Evolutionary conservation across 2,329 filamentous ascomycete species (phyloP).

Genomic region (Aspergillus eucalypticola): DNA sequence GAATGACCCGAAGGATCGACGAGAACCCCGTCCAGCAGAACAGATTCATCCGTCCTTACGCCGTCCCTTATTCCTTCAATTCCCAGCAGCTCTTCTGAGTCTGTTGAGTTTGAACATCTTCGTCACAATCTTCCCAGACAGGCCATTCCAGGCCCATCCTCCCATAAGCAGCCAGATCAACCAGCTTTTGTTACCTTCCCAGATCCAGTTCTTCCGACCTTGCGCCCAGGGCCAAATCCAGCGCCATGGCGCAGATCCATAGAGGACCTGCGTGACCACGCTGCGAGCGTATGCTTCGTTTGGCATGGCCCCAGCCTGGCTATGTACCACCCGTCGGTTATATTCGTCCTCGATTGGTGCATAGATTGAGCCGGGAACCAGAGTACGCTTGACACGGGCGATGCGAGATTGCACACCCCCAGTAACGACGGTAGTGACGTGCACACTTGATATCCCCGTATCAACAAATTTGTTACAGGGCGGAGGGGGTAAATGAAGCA

Average conservation of each 20-base stretch:
- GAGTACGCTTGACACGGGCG: conserved; percentile 51
- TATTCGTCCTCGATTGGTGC: conserved; percentile 55
- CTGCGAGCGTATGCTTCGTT: conserved; percentile 55
- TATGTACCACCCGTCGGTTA: conserved; percentile 53
- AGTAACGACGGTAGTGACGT: conserved; percentile 57
- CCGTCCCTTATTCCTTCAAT: conserved; percentile 2
- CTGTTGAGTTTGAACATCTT: conserved; percentile 56
- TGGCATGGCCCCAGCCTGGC: conserved; percentile 55
- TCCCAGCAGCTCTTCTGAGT: conserved; percentile 34
- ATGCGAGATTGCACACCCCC: conserved; percentile 63
- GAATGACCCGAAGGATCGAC: background rate
- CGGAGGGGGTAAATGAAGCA: background rate
- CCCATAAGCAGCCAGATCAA: conserved; percentile 53
- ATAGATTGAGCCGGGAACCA: conserved; percentile 54
- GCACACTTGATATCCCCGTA: conserved; percentile 39
- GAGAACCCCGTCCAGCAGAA: background rate
- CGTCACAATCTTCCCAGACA: conserved; percentile 47
- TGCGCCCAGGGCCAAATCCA: conserved; percentile 53
- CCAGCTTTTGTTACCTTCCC: conserved; percentile 54
- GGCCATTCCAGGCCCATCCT: conserved; percentile 48
- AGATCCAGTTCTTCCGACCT: conserved; percentile 42
- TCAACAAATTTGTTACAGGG: background rate
- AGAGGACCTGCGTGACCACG: conserved; percentile 56
- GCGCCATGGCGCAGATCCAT: conserved; percentile 46
- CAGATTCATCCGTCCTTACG: background rate